Conservation (phyloP, 306 rosid genomes). For the Acacia confusa region DNA sequence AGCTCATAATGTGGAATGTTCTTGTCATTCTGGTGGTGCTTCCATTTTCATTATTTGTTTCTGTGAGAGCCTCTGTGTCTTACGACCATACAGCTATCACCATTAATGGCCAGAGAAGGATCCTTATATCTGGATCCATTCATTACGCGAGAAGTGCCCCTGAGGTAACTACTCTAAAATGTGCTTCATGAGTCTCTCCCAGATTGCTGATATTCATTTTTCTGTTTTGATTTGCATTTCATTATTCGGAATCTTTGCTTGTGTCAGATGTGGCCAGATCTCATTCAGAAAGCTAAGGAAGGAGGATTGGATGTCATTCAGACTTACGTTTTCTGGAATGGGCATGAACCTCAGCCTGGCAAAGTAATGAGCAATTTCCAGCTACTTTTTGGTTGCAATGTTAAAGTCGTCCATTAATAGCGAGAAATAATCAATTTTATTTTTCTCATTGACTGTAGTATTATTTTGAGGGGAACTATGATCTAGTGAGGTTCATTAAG, state of each 20-base stretch:
- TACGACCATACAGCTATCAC: constrained; percentile 80
- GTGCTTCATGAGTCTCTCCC: constrained; percentile 39
- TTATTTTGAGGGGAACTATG: constrained; percentile 89
- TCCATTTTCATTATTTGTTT: constrained; percentile 40
- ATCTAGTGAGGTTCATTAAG: constrained; percentile 86
- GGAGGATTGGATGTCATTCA: constrained; percentile 98
- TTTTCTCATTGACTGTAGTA: constrained; percentile 50
- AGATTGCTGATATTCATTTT: constrained; percentile 3
- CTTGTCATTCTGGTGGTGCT: constrained; percentile 33
- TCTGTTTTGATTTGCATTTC: background rate
- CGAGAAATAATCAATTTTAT: constrained; percentile 6
- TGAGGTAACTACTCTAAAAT: constrained; percentile 64
- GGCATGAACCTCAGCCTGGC: constrained; percentile 94
- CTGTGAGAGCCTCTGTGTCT: constrained; percentile 73
- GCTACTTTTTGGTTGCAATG: constrained; percentile 16
- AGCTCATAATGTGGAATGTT: constrained; percentile 65
- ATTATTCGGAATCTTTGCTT: constrained; percentile 20
- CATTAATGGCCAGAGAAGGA: constrained; percentile 89
- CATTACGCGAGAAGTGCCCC: constrained; percentile 98
- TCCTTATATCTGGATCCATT: constrained; percentile 94
- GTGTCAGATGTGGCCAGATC: constrained; percentile 99
- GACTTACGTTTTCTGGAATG: constrained; percentile 99
- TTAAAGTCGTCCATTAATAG: background rate
- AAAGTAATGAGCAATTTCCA: constrained; percentile 55
- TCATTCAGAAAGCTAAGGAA: constrained; percentile 93